A percentile compares a stretch with the other conserved stretches of the same genome.
phyloP scores from a whole-genome alignment of 805 yeast genomes.

The Lipomyces sp. region DNA sequence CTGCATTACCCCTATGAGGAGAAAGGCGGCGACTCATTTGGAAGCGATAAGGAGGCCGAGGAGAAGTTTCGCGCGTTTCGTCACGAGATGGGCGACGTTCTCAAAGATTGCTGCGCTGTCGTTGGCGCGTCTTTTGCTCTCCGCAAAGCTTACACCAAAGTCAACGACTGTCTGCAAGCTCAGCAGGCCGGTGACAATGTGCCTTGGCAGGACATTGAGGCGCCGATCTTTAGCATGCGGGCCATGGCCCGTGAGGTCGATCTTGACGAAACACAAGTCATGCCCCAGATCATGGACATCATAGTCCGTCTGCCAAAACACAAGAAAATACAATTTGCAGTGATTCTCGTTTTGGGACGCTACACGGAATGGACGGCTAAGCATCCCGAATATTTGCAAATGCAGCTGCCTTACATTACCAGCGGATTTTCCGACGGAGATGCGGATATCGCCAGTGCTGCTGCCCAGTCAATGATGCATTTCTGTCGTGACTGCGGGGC shows the following conservation, averaged over 20 bases:
- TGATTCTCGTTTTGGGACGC: slow-evolving; percentile 90
- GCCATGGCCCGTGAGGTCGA: slow-evolving; percentile 93
- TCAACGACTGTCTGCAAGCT: slow-evolving; percentile 44
- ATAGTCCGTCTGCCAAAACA: slow-evolving; percentile 75
- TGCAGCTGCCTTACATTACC: slow-evolving; percentile 79
- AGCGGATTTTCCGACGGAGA: slow-evolving; percentile 55
- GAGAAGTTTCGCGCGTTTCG: slow-evolving; percentile 92
- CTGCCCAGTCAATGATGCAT: slow-evolving; percentile 89
- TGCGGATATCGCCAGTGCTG: slow-evolving; percentile 67
- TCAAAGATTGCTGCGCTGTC: slow-evolving; percentile 91
- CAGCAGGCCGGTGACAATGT: slow-evolving; percentile 39
- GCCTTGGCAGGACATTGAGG: slow-evolving; percentile 87
- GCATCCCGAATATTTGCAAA: slow-evolving; percentile 77
- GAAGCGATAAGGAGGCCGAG: slow-evolving; percentile 71
- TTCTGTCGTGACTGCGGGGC: slow-evolving; percentile 82
- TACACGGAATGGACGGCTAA: slow-evolving; percentile 92
- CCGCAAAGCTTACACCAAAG: slow-evolving; percentile 61
- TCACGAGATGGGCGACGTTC: slow-evolving; percentile 96
- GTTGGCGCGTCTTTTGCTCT: slow-evolving; percentile 74
- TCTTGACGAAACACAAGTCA: slow-evolving; percentile 55
- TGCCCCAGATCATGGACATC: slow-evolving; percentile 73
- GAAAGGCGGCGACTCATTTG: slow-evolving; percentile 50
- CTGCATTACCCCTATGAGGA: slow-evolving; percentile 65
- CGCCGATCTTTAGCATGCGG: slow-evolving; percentile 82
- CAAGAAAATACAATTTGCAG: slow-evolving; percentile 83